Conservation (phyloP, 441 rosid genomes). For the Hura crepitans region DNA sequence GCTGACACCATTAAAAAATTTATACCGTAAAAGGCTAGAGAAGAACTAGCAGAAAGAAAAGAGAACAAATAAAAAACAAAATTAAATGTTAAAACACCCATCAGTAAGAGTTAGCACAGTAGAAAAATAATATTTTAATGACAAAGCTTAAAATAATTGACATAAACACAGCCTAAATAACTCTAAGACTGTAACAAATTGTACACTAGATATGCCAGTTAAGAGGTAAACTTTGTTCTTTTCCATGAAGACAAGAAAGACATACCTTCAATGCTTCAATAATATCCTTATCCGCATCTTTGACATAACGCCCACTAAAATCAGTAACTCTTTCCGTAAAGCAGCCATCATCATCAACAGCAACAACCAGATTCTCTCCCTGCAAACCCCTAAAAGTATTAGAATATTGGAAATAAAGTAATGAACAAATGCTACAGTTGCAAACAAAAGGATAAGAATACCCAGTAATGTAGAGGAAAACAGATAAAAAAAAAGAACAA, state of each 20-base stretch:
- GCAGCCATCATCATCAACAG: conserved; percentile 95
- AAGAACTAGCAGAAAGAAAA: neutral
- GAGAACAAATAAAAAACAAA: neutral
- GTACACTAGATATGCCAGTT: neutral
- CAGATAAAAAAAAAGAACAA: neutral
- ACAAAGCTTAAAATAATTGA: neutral
- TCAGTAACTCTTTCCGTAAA: conserved; percentile 75
- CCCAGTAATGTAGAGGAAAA: neutral
- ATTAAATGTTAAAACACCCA: neutral
- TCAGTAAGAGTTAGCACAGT: neutral
- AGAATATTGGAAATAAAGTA: neutral
- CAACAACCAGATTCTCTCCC: conserved; percentile 82
- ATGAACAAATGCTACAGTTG: neutral
- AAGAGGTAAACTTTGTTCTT: neutral
- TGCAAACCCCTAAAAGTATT: conserved; percentile 27
- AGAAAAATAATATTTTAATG: neutral
- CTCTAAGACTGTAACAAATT: too few relatives aligned
- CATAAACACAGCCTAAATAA: too few relatives aligned
- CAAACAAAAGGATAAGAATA: neutral
- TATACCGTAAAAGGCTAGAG: too few relatives aligned
- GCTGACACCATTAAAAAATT: too few relatives aligned
- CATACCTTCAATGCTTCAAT: conserved; percentile 83
- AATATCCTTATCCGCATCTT: conserved; percentile 93
- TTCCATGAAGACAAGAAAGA: neutral
- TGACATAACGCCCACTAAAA: conserved; percentile 72